These are phyloP conservation scores for Cytospora piceae DNA, from an alignment of 2,329 filamentous ascomycete species.

Conservation along the genomic window DNA sequence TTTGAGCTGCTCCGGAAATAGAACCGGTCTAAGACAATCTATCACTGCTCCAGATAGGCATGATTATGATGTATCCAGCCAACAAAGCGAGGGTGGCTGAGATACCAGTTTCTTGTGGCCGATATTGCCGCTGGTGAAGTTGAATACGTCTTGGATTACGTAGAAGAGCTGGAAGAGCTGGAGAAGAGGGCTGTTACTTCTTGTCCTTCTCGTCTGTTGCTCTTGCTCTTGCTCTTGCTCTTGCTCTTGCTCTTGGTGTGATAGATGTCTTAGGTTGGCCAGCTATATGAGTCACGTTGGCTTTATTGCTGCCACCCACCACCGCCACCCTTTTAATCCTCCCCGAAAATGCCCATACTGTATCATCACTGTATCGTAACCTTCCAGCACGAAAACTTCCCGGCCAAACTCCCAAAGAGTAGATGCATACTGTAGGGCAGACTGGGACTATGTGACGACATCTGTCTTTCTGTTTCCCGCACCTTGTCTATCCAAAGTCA, in stretches of 20 bases:
- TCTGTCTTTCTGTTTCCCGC: conserved; percentile 33
- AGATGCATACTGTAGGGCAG: conserved; percentile 12
- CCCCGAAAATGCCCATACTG: conserved; percentile 34
- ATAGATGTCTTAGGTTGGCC: conserved; percentile 39
- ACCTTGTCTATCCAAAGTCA: conserved; percentile 37
- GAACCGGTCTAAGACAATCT: conserved; percentile 14
- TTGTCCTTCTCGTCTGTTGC: conserved; percentile 5
- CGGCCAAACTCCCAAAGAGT: conserved; percentile 30
- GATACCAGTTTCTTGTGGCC: conserved; percentile 6
- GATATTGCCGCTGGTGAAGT: conserved; percentile 24
- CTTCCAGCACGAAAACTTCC: conserved; percentile 29
- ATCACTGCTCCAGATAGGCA: conserved; percentile 14
- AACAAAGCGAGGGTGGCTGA: conserved; percentile 11
- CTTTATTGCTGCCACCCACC: conserved; percentile 32
- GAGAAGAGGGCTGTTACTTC: background rate
- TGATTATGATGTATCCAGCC: conserved; percentile 9
- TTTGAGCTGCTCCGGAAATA: conserved; percentile 7
- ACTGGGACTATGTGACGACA: conserved; percentile 22
- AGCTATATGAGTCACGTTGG: conserved; percentile 38
- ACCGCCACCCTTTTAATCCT: conserved; percentile 20
- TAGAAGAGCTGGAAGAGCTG: conserved; percentile 17
- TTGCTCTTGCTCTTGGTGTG: conserved; percentile 35
- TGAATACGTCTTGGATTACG: conserved; percentile 21
- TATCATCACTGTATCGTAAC: conserved; percentile 10
- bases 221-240: background rate